Evolutionary conservation across 2,329 filamentous ascomycete genomes (phyloP).

Genomic region (Parastagonospora nodorum): DNA sequence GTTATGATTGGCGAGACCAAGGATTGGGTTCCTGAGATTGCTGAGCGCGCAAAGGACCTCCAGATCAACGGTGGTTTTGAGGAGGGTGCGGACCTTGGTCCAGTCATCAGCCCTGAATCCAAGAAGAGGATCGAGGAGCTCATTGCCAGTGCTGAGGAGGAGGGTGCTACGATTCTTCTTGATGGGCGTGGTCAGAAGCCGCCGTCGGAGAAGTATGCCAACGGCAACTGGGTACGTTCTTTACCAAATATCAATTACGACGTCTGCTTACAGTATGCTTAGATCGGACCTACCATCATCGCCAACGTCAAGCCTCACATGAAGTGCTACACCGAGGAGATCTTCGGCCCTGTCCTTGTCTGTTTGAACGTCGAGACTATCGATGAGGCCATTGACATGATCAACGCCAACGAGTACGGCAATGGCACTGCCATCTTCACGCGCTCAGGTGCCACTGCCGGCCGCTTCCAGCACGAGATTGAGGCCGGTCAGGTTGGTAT

Average conservation of each 20-base stretch:
- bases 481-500: constrained; percentile 86
- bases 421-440: constrained; percentile 89
- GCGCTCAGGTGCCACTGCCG: constrained; percentile 74
- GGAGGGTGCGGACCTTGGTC: constrained; percentile 76
- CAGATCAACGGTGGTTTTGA: constrained; percentile 83
- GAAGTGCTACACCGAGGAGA: constrained; percentile 84
- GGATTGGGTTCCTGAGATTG: constrained; percentile 79
- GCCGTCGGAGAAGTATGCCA: constrained; percentile 73
- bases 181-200: constrained; percentile 78
- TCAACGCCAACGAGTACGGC: constrained; percentile 86
- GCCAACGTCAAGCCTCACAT: constrained; percentile 78
- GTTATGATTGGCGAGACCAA: constrained; percentile 86
- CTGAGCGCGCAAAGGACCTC: constrained; percentile 73
- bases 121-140: constrained; percentile 78
- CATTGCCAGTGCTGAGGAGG: constrained; percentile 76
- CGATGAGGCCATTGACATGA: constrained; percentile 78
- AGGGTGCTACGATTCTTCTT: constrained; percentile 81
- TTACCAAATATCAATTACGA: background rate
- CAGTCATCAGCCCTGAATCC: constrained; percentile 79
- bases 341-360: constrained; percentile 83
- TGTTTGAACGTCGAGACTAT: constrained; percentile 79
- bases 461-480: constrained; percentile 78
- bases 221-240: constrained; percentile 73
- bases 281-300: constrained; percentile 83
- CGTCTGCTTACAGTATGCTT: constrained; percentile 16